Conservation (phyloP, 2,329 filamentous ascomycete genomes). For the Endoconidiophora polonica region DNA sequence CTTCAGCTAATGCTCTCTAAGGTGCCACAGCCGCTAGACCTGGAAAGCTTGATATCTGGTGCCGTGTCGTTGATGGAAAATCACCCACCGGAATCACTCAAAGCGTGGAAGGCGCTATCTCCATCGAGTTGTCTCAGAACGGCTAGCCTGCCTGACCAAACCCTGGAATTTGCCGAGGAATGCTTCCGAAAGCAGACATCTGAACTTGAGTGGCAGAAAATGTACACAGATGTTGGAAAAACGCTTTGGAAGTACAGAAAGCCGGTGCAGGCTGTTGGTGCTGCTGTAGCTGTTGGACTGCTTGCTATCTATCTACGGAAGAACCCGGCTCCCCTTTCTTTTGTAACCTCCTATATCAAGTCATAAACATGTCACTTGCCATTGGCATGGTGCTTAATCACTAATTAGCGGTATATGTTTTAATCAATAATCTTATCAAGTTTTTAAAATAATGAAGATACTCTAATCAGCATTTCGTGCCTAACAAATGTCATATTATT, state of each 20-base stretch:
- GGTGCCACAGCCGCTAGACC: conserved; percentile 61
- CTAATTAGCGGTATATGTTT: too few species aligned
- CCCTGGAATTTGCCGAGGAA: conserved; percentile 45
- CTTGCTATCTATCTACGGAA: conserved; percentile 52
- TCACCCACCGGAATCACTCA: conserved; percentile 57
- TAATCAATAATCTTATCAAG: too few species aligned
- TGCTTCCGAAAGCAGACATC: conserved; percentile 56
- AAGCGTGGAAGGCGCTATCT: conserved; percentile 58
- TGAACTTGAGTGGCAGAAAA: conserved; percentile 37
- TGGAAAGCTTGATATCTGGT: conserved; percentile 58
- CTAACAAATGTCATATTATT: too few species aligned
- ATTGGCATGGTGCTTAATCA: too few species aligned
- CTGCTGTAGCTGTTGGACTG: conserved; percentile 50
- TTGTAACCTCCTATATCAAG: conserved; percentile 1
- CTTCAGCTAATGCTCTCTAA: conserved; percentile 77
- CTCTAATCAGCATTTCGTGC: too few species aligned
- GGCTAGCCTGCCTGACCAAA: conserved; percentile 37
- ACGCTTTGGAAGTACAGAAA: conserved; percentile 35
- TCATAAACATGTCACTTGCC: background rate
- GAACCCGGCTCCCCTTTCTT: conserved; percentile 19
- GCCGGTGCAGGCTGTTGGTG: conserved; percentile 42
- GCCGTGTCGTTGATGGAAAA: conserved; percentile 46
- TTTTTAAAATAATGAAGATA: too few species aligned
- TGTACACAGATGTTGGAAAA: background rate
- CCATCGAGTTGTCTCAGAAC: conserved; percentile 72